A percentile compares a stretch with the other conserved stretches of the same genome.
Conservation (phyloP, 208 protist species). For the Acanthamoeba castellanii region DNA sequence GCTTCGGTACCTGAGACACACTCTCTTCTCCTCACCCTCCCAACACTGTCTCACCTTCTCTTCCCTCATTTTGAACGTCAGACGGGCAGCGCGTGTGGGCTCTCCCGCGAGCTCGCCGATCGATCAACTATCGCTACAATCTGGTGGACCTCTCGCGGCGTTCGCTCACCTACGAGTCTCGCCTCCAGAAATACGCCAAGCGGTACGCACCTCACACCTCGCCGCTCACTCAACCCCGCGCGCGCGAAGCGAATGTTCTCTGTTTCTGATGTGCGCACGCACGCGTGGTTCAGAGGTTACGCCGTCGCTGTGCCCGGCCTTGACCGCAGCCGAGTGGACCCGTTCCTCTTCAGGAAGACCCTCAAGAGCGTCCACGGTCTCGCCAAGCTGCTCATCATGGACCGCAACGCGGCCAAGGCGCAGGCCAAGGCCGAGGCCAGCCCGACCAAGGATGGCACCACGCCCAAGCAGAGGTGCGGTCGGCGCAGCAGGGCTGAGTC, state of each 20-base stretch:
- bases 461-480: background rate
- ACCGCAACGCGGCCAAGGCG: background rate
- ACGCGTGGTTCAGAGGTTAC: background rate
- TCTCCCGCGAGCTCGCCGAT: conserved; percentile 52
- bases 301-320: conserved; percentile 49
- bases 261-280: conserved; percentile 64
- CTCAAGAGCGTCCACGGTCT: background rate
- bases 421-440: background rate
- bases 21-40: too few species aligned
- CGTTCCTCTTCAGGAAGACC: background rate
- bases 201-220: conserved; percentile 42
- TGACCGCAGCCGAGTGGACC: conserved; percentile 7
- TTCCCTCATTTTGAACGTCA: too few species aligned
- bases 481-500: background rate
- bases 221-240: too few species aligned
- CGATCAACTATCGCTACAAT: conserved; percentile 75
- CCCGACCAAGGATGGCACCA: background rate
- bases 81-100: conserved; percentile 80
- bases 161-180: conserved; percentile 83
- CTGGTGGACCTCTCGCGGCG: conserved; percentile 79
- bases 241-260: too few species aligned
- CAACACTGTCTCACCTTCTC: too few species aligned
- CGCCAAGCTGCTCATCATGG: conserved; percentile 36
- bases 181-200: conserved; percentile 85
- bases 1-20: background rate